A percentile compares a stretch with the other conserved stretches of the same genome.
Evolutionary conservation across 176 grass and related monocot species (phyloP).

Genomic region (Oryza nivara): DNA sequence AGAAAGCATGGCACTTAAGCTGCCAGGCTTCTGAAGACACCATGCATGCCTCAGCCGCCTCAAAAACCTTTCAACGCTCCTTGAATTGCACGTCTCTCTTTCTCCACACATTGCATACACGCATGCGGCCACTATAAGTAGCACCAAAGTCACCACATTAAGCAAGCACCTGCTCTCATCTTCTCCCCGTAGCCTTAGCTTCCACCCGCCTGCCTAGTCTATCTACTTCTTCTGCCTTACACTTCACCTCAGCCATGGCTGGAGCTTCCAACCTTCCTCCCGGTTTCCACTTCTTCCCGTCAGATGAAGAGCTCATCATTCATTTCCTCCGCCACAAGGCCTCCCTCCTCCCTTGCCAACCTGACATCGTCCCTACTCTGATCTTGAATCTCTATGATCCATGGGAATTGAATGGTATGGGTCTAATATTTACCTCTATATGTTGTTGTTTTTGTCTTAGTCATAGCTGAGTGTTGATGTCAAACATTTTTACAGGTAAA

Average conservation of each 20-base stretch:
- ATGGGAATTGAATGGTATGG: slow-evolving; percentile 81
- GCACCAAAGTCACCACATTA: slow-evolving; percentile 46
- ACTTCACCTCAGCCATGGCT: slow-evolving; percentile 49
- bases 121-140: slow-evolving; percentile 56
- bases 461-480: neutral
- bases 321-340: slow-evolving; percentile 89
- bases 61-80: slow-evolving; percentile 51
- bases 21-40: slow-evolving; percentile 48
- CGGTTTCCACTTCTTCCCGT: slow-evolving; percentile 94
- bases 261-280: slow-evolving; percentile 76
- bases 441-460: neutral
- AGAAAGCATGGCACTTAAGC: slow-evolving; percentile 43
- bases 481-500: slow-evolving; percentile 62
- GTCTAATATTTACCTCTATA: slow-evolving; percentile 11
- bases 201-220: slow-evolving; percentile 30
- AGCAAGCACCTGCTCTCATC: slow-evolving; percentile 43
- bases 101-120: slow-evolving; percentile 31
- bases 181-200: slow-evolving; percentile 32
- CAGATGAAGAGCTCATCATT: slow-evolving; percentile 84
- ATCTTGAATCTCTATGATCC: slow-evolving; percentile 65
- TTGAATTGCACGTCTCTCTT: slow-evolving; percentile 49
- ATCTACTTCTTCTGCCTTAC: slow-evolving; percentile 37
- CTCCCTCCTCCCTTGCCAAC: slow-evolving; percentile 61
- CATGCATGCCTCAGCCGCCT: slow-evolving; percentile 46
- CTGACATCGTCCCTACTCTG: slow-evolving; percentile 75